phyloP scores from a whole-genome alignment of 2,329 filamentous ascomycete species.

The Cytospora piceicola region DNA sequence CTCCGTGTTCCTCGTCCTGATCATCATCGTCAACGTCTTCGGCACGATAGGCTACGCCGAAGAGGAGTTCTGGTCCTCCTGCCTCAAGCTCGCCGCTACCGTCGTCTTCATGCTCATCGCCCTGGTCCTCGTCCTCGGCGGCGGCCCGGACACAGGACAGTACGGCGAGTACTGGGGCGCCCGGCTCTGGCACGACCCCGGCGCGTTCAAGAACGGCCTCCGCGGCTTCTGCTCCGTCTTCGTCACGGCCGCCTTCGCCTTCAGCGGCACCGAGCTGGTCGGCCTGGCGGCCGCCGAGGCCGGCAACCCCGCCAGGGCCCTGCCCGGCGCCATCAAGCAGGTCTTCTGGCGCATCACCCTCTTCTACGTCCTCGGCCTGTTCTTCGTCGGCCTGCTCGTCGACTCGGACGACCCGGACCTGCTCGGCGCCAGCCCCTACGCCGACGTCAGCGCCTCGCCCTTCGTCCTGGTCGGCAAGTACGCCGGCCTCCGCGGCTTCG shows the following conservation, averaged over 20 bases:
- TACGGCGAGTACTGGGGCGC: slow-evolving; percentile 55
- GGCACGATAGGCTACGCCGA: slow-evolving; percentile 60
- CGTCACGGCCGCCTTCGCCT: slow-evolving; percentile 74
- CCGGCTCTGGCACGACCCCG: slow-evolving; percentile 54
- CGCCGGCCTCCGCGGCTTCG: slow-evolving; percentile 55
- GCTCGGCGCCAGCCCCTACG: slow-evolving; percentile 51
- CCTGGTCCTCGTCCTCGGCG: slow-evolving; percentile 62
- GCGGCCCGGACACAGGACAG: slow-evolving; percentile 55
- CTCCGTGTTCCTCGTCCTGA: slow-evolving; percentile 55
- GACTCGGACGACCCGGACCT: slow-evolving; percentile 51
- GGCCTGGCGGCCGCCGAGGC: slow-evolving; percentile 75
- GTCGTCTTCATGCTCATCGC: slow-evolving; percentile 67
- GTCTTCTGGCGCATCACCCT: slow-evolving; percentile 64
- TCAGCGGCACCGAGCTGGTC: slow-evolving; percentile 75
- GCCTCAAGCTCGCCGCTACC: slow-evolving; percentile 61
- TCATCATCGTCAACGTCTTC: slow-evolving; percentile 60
- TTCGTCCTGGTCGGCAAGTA: slow-evolving; percentile 63
- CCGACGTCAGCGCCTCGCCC: slow-evolving; percentile 52
- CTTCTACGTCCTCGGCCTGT: slow-evolving; percentile 58
- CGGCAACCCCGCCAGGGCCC: slow-evolving; percentile 68
- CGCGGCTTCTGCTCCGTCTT: slow-evolving; percentile 74
- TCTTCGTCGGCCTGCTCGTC: slow-evolving; percentile 56
- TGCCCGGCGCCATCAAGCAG: slow-evolving; percentile 85
- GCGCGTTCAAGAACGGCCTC: slow-evolving; percentile 72
- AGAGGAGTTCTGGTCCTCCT: slow-evolving; percentile 63